These are phyloP conservation scores for Filobasidium floriforme DNA, from an alignment of 768 basidiomycete species.

Conservation along the genomic window DNA sequence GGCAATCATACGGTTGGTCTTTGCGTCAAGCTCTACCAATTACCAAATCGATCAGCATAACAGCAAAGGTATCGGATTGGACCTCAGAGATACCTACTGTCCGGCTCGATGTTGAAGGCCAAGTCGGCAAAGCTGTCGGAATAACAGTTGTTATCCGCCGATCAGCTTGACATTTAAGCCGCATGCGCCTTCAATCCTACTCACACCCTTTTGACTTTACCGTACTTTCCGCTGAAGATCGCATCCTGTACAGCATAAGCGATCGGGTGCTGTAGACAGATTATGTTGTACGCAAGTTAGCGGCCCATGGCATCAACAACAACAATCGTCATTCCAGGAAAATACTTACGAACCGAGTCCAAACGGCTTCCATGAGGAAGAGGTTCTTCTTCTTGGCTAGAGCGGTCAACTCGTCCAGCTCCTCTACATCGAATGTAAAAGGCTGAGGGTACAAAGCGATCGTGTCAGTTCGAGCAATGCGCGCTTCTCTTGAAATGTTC, in stretches of 20 bases:
- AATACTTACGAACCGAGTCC: constrained; percentile 68
- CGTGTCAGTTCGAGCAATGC: too few relatives aligned
- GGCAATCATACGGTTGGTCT: constrained; percentile 67
- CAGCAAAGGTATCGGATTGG: too few relatives aligned
- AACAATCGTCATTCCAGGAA: too few relatives aligned
- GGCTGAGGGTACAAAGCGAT: constrained; percentile 44
- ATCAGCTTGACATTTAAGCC: background rate
- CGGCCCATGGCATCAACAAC: too few relatives aligned
- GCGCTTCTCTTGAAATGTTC: too few relatives aligned
- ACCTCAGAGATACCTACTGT: constrained; percentile 51
- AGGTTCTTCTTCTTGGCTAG: constrained; percentile 69
- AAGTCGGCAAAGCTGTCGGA: constrained; percentile 59
- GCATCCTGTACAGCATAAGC: constrained; percentile 38
- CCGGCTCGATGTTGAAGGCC: constrained; percentile 60
- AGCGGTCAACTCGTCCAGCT: constrained; percentile 63
- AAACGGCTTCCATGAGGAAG: constrained; percentile 88
- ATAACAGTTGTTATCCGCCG: background rate
- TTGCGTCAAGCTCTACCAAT: constrained; percentile 53
- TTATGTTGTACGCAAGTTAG: too few relatives aligned
- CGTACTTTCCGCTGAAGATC: constrained; percentile 37
- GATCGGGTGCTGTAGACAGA: constrained; percentile 36
- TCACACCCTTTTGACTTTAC: constrained; percentile 38
- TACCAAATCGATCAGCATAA: background rate
- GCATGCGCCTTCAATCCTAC: background rate
- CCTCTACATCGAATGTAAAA: constrained; percentile 66